phyloP scores from a whole-genome alignment of 371 early-diverging fungal genomes.

The Mucor velutinosus region DNA sequence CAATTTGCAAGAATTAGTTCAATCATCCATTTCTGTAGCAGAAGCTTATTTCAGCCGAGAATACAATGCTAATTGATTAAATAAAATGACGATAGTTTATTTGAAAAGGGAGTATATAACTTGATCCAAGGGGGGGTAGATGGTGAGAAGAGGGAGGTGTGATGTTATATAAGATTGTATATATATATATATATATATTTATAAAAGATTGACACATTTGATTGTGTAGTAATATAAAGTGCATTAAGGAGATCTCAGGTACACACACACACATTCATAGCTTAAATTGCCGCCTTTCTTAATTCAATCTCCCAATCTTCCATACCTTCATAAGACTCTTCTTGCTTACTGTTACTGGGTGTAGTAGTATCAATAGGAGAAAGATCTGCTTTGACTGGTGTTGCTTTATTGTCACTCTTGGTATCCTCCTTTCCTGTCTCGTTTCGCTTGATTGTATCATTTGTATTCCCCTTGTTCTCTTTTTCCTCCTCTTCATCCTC shows the following conservation, averaged over 20 bases:
- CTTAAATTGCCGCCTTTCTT: slow-evolving; percentile 32
- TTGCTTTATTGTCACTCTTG: slow-evolving; percentile 1
- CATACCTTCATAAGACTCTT: slow-evolving; percentile 37
- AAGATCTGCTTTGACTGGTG: background rate
- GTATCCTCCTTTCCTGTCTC: background rate
- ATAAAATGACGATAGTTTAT: slow-evolving; percentile 3
- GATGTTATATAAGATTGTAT: too few relatives aligned
- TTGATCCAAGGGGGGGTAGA: background rate
- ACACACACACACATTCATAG: background rate
- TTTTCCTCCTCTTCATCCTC: slow-evolving; percentile 18
- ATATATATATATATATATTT: background rate
- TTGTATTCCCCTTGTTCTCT: background rate
- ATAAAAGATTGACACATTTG: slow-evolving; percentile 3
- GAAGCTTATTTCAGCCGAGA: slow-evolving; percentile 30
- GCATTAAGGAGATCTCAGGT: background rate
- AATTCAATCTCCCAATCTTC: slow-evolving; percentile 49
- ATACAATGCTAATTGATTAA: slow-evolving; percentile 17
- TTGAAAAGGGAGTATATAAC: background rate
- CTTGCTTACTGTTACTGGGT: background rate
- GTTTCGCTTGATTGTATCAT: background rate
- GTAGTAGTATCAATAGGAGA: background rate
- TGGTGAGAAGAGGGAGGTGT: background rate
- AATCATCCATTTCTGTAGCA: slow-evolving; percentile 14
- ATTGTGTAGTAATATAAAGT: background rate
- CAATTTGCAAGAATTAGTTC: slow-evolving; percentile 9